Evolutionary conservation across 2,329 filamentous ascomycete species (phyloP).

Genomic region (Ophiostoma australiae): DNA sequence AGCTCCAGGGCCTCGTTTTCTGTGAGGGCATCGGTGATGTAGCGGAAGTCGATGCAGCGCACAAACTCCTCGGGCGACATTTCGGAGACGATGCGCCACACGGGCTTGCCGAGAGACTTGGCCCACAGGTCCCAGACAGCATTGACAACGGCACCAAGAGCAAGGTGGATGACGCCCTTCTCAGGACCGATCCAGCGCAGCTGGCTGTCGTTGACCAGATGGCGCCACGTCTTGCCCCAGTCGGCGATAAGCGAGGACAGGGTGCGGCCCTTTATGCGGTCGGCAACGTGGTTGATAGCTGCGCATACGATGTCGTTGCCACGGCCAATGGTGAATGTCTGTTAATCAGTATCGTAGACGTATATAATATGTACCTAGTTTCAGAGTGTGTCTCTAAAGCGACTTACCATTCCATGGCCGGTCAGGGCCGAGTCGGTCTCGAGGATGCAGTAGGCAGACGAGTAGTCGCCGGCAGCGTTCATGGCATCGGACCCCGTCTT

Average conservation of each 20-base stretch:
- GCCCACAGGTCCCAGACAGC: constrained; percentile 96
- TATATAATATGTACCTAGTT: background rate
- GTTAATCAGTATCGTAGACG: background rate
- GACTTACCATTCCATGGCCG: constrained; percentile 70
- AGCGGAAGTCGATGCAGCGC: constrained; percentile 84
- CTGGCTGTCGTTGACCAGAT: constrained; percentile 87
- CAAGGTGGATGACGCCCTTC: constrained; percentile 90
- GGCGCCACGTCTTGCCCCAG: constrained; percentile 85
- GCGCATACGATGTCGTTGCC: constrained; percentile 90
- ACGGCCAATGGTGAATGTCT: constrained; percentile 78
- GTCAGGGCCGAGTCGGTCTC: constrained; percentile 67
- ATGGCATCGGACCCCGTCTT: constrained; percentile 97
- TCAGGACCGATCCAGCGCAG: constrained; percentile 91
- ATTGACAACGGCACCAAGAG: constrained; percentile 82
- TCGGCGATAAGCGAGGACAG: constrained; percentile 71
- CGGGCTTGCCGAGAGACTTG: constrained; percentile 76
- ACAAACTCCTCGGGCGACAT: constrained; percentile 88
- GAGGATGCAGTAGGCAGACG: constrained; percentile 88
- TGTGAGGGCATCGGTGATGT: constrained; percentile 90
- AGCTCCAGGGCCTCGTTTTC: constrained; percentile 74
- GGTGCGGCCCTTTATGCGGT: constrained; percentile 68
- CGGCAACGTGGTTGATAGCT: constrained; percentile 72
- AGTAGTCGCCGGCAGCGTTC: constrained; percentile 92
- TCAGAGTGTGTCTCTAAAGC: too few species aligned
- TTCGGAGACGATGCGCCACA: constrained; percentile 85